Evolutionary conservation across 192 early-diverging fungal species (phyloP).

Genomic region (Umbelopsis vinacea): DNA sequence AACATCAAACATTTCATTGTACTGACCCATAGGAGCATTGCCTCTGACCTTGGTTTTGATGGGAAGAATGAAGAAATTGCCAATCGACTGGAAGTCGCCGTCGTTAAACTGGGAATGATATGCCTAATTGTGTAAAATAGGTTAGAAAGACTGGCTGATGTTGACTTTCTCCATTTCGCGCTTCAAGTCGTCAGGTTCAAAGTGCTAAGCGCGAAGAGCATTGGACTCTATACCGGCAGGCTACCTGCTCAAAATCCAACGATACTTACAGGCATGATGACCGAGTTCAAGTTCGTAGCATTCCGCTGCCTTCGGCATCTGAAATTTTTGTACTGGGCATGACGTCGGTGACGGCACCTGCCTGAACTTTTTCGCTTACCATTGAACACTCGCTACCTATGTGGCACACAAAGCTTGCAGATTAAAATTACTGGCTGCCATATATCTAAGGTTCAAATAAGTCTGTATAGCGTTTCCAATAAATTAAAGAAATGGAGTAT

Average conservation of each 20-base stretch:
- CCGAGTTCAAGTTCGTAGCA: constrained; percentile 1
- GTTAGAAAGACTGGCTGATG: too few species aligned
- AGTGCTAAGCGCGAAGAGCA: too few species aligned
- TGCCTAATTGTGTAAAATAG: constrained; percentile 51
- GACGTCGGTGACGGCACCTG: constrained; percentile 8
- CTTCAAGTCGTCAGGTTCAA: too few species aligned
- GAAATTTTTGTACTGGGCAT: constrained; percentile 22
- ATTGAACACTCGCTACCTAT: background rate
- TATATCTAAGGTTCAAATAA: too few species aligned
- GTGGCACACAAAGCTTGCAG: too few species aligned
- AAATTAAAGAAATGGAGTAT: too few species aligned
- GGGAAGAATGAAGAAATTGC: constrained; percentile 87
- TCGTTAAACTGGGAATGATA: constrained; percentile 90
- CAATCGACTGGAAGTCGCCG: constrained; percentile 64
- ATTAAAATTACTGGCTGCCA: too few species aligned
- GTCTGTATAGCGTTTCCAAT: too few species aligned
- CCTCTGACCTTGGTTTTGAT: constrained; percentile 89
- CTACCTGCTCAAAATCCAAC: background rate
- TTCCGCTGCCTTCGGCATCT: constrained; percentile 5
- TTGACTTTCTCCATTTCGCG: too few species aligned
- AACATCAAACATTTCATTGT: background rate
- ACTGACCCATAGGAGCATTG: constrained; percentile 66
- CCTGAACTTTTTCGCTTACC: background rate
- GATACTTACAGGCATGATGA: constrained; percentile 15
- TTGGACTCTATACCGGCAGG: background rate